Evolutionary conservation across 176 grass and related monocot species (phyloP), one percentile per base, ranked within the genome.

Genomic region (Carex myosuroides): DNA sequence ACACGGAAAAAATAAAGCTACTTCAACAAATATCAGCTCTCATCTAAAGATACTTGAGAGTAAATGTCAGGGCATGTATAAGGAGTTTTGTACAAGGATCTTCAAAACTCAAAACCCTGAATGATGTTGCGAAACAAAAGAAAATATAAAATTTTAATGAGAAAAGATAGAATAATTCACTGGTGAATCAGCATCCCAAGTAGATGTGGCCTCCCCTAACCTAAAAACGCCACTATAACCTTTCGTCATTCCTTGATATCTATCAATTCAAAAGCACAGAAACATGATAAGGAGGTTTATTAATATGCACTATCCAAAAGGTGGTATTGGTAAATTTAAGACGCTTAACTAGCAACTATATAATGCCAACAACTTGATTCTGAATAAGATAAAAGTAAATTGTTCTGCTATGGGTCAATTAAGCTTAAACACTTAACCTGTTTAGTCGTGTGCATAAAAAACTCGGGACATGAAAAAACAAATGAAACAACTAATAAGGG

Each of bases 101-200:
- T 50, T 50, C 39, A 74, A 16, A 76, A 54, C 0, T 54, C 44
- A 26, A 55, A 77, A 77, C 24, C 50, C 50, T 55, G 13, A 32
- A 75, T 52, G 41, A 37, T 13, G 6, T 30, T 13, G 24, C 12
- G 22, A 77, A 55, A 4, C 12, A 76, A 8, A 56, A 55, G 11
- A 24, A 32, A 17, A 56, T 32, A 77, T 32, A 56, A 13, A 56
- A 55, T 77, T 50, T 0, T 30, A 77, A 77, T 30, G 6, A 77
- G 8, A 30, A 26, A 56, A 35, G n/a, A 62, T 42, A 62, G 18
- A 67, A 68, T 14, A 68, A 83, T 20, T 83, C 90, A 98, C 95
- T 2, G 92, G 89, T 85, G 95, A 98, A 91, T 98, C 95, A 85
- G 95, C 92, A 91, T 98, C 95, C 95, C 95, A 98, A 24, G 95